Evolutionary conservation across 306 rosid genomes (phyloP), one percentile per base, ranked within the genome.

Genomic region (Mucuna pruriens): DNA sequence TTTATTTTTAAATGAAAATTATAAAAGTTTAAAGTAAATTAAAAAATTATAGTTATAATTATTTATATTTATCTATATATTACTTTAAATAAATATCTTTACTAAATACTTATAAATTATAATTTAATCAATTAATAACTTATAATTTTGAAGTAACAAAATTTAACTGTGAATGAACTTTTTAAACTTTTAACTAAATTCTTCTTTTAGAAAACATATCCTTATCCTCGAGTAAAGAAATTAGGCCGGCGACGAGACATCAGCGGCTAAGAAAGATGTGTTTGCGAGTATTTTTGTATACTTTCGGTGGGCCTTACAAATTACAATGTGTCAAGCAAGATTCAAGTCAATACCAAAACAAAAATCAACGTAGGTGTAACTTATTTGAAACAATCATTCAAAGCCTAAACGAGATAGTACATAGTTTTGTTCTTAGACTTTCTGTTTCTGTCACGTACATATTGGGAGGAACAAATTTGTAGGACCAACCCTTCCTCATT

Each of bases 381-480:
- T 80, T 71, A 76, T 9, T 46, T 17, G 84, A 71, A 71, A 61
- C 55, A 36, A 58, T 58, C 0, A 17, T 17, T 17, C 4, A 58
- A 46, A 61, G 71, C 79, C 71, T 57, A 26, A 52, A 54, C 36
- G 19, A 62, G 45, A 4, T 8, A 12, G 1, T 22, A 25, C n/a
- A n/a, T 4, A 57, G 33, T 60, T 26, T 20, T 7, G 4, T 17
- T 39, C 34, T 16, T 83, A 46, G 52, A 49, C 62, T 61, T 62
- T 71, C n/a, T 29, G 60, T 61, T 77, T 51, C 23, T 26, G 19
- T 72, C 61, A 71, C 3, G 9, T 54, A 29, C 75, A 80, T 20
- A 36, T 68, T 25, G 52, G 29, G 86, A 76, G 52, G 29, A 83
- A 76, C 71, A 61, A 71, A 15, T 60, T 38, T 80, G 84, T 80